Conservation (phyloP, 495 filamentous ascomycete genomes). For the Xylaria grammica region DNA sequence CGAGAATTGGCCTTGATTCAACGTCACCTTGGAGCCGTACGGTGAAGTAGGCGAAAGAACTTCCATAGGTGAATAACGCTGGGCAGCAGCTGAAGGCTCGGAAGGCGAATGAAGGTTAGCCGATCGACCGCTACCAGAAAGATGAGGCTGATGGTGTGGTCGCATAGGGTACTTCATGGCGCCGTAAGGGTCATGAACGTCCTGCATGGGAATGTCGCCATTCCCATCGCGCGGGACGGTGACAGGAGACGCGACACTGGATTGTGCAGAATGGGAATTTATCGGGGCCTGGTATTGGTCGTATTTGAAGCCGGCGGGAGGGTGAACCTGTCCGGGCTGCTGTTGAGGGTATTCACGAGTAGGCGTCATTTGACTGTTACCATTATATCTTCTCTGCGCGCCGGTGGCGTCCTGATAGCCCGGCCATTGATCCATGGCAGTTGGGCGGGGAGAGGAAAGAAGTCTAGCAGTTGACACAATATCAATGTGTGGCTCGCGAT, state of each 20-base stretch:
- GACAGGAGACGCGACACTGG: constrained; percentile 67
- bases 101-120: constrained; percentile 64
- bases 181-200: constrained; percentile 81
- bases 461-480: constrained; percentile 14
- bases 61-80: constrained; percentile 96
- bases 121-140: constrained; percentile 49
- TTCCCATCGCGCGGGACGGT: constrained; percentile 75
- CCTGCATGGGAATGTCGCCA: constrained; percentile 89
- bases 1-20: constrained; percentile 47
- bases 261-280: constrained; percentile 59
- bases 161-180: constrained; percentile 80
- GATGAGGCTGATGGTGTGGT: constrained; percentile 66
- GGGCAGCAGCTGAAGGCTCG: constrained; percentile 81
- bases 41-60: constrained; percentile 64
- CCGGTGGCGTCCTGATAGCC: constrained; percentile 52
- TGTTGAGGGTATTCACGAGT: constrained; percentile 49
- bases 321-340: constrained; percentile 58
- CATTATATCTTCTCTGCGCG: constrained; percentile 57
- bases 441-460: constrained; percentile 22
- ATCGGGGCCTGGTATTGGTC: constrained; percentile 70
- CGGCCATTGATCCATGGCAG: constrained; percentile 65
- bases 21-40: constrained; percentile 48
- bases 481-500: constrained; percentile 10
- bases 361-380: constrained; percentile 49
- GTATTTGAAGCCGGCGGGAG: constrained; percentile 72